Conservation (phyloP, 2,329 filamentous ascomycete genomes). For the Aspergillus oerlinghausenensis region DNA sequence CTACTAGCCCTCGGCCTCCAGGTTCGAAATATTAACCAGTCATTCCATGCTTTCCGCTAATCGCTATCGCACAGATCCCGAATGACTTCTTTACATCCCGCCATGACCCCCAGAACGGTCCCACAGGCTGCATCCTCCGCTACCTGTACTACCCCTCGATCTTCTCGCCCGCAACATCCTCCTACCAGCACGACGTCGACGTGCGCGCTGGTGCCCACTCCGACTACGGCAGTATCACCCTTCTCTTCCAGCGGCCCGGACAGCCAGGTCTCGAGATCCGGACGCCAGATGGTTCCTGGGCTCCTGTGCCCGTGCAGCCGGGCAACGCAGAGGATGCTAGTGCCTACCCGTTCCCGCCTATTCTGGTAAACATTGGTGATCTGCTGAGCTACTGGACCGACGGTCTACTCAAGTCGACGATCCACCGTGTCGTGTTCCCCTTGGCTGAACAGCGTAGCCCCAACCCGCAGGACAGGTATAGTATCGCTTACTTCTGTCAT, state of each 20-base stretch:
- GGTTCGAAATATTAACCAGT: conserved; percentile 38
- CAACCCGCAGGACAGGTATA: conserved; percentile 49
- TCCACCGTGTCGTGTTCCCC: conserved; percentile 81
- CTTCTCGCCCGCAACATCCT: conserved; percentile 37
- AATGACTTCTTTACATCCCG: conserved; percentile 56
- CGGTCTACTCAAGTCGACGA: conserved; percentile 77
- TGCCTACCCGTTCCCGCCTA: conserved; percentile 60
- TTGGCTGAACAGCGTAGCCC: conserved; percentile 36
- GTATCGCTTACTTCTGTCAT: conserved; percentile 61
- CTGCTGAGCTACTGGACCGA: conserved; percentile 83
- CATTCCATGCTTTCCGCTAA: background rate
- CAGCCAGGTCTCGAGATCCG: conserved; percentile 85
- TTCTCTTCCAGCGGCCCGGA: conserved; percentile 77
- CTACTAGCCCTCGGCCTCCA: conserved; percentile 75
- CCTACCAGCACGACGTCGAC: conserved; percentile 52
- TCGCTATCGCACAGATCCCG: conserved; percentile 34
- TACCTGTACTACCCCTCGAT: conserved; percentile 68
- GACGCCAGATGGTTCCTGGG: conserved; percentile 55
- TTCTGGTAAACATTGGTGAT: conserved; percentile 68
- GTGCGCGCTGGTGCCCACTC: conserved; percentile 88
- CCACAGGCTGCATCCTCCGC: conserved; percentile 59
- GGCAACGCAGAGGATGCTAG: conserved; percentile 40
- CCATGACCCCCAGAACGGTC: conserved; percentile 50
- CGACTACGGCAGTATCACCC: conserved; percentile 68
- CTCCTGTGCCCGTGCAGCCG: conserved; percentile 63